Evolutionary conservation across 192 early-diverging fungal genomes (phyloP), one percentile per base, ranked within the genome.

Genomic region (Gaertneriomyces semiglobifer): DNA sequence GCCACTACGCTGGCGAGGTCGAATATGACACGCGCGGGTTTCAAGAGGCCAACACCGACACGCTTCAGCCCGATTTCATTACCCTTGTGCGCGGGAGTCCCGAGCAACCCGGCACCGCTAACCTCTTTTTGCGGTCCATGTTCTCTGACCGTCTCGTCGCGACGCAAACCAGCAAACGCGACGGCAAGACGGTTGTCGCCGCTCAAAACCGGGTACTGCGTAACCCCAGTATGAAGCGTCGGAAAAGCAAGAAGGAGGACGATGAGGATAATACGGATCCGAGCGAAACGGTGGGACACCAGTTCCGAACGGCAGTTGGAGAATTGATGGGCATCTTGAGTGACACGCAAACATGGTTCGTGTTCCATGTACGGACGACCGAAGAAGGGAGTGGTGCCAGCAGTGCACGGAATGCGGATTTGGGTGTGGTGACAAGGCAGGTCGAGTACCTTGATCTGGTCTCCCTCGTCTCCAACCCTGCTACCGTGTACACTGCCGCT

Each of bases 11-110:
- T 20, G 76, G 74, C 47, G 79, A 79, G 45, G 85, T 93, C 38
- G 80, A 85, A 63, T 98, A 97, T 71, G 85, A 86, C 18, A 80
- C 91, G 38, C 86, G 86, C 41, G 86, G 84, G 41, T 94, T 95
- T 71, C 70, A 86, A 66, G 86, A 88, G 43, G 79, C 79, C 63
- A 91, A 94, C 77, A 65, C 65, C 71, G 84, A 89, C 69, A 68
- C 88, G 39, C 79, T 90, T 42, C 68, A 82, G 57, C 81, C 87
- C 5, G 93, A 96, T 72, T 94, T 95, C 73, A 85, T 95, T 40
- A 83, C 90, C 25, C 78, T 96, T 39, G 76, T 95, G 57, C 75
- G 88, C 44, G 86, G 86, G 39, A 78, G 61, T 53, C 71, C 78
- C 3, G 74, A 80, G 41, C 61, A 78, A 8, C 70, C 78, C n/a